These are phyloP conservation scores for Serendipita indica DNA, from an alignment of 768 basidiomycete genomes.

Conservation along the genomic window DNA sequence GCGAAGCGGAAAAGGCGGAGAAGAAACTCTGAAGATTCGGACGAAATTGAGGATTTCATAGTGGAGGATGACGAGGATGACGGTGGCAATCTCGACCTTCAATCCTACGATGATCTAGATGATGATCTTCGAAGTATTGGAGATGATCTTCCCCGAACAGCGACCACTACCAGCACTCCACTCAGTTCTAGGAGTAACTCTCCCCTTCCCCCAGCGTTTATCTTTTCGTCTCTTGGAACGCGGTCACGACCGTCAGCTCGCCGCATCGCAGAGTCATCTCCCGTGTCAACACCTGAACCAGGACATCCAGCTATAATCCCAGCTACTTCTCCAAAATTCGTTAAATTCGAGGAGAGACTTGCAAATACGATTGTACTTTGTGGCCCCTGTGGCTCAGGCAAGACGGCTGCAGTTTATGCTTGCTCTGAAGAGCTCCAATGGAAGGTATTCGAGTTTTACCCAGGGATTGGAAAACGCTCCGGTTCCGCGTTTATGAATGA, in stretches of 20 bases:
- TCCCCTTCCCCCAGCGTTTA: neutral
- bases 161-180: conserved; percentile 4
- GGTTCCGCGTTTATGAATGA: conserved; percentile 62
- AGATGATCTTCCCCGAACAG: conserved; percentile 3
- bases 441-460: conserved; percentile 94
- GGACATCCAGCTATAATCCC: conserved; percentile 8
- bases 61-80: conserved; percentile 30
- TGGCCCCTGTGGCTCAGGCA: conserved; percentile 77
- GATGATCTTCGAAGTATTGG: conserved; percentile 14
- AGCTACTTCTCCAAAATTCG: conserved; percentile 13
- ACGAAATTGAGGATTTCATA: conserved; percentile 37
- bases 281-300: neutral
- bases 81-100: conserved; percentile 18
- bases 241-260: neutral
- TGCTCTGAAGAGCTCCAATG: conserved; percentile 88
- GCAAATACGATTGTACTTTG: conserved; percentile 76
- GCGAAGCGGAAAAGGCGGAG: conserved; percentile 39
- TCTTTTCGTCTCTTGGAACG: neutral
- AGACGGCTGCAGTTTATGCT: conserved; percentile 85
- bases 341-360: conserved; percentile 25
- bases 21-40: conserved; percentile 38
- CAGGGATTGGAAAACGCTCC: conserved; percentile 82
- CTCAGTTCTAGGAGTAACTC: neutral
- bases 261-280: conserved; percentile 8
- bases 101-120: conserved; percentile 26